Percentiles rank a stretch among this genome's conserved stretches.
phyloP scores from a whole-genome alignment of 1,284 basidiomycete genomes.

The Sphaerobolus stellatus region DNA sequence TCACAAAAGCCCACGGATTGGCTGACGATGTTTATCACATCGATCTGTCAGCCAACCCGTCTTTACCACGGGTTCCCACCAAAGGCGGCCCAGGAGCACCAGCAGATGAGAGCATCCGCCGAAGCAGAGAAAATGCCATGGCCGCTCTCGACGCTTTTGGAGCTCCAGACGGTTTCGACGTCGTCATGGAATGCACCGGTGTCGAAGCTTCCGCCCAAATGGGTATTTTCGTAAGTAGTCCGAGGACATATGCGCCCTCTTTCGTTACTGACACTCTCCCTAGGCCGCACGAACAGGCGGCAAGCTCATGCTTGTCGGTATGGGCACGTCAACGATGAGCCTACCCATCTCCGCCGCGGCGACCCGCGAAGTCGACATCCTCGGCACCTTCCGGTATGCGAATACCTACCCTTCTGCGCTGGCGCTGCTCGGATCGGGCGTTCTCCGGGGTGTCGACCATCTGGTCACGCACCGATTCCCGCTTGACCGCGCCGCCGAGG shows the following conservation, averaged over 20 bases:
- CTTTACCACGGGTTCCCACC: background rate
- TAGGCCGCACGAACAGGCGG: conserved; percentile 82
- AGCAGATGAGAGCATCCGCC: conserved; percentile 57
- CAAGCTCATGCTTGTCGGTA: conserved; percentile 90
- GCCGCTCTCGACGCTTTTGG: conserved; percentile 55
- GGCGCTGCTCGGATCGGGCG: conserved; percentile 67
- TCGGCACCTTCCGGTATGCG: conserved; percentile 87
- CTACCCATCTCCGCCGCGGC: conserved; percentile 84
- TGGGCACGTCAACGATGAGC: conserved; percentile 84
- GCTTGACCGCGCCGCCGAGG: conserved; percentile 63
- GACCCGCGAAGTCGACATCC: conserved; percentile 88
- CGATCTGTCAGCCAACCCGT: conserved; percentile 34
- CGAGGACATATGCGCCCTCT: background rate
- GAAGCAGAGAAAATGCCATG: conserved; percentile 60
- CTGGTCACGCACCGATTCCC: conserved; percentile 81
- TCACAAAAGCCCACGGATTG: conserved; percentile 74
- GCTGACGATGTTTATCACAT: conserved; percentile 72
- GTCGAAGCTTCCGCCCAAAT: conserved; percentile 89
- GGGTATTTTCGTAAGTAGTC: conserved; percentile 70
- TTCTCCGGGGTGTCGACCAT: conserved; percentile 63
- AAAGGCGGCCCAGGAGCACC: conserved; percentile 16
- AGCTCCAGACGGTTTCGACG: conserved; percentile 80
- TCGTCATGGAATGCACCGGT: conserved; percentile 94
- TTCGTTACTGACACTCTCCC: conserved; percentile 9
- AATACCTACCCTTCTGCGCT: conserved; percentile 88